Evolutionary conservation across 139 green algal genomes (phyloP), one percentile per base, ranked within the genome.

Genomic region (Chlorella ohadii): DNA sequence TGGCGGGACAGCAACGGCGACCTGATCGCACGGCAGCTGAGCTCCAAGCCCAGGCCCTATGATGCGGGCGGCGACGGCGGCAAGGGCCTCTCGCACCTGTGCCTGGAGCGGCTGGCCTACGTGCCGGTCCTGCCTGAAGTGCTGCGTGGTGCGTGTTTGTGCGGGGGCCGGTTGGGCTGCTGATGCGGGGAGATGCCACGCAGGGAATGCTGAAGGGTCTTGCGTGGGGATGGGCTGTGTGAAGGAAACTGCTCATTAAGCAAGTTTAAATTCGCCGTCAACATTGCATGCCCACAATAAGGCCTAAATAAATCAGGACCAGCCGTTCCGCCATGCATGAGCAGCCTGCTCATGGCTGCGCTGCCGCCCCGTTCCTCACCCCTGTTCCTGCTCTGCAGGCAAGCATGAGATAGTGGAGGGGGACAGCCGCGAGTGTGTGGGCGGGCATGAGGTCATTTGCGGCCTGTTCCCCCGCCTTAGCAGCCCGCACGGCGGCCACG

Each of bases 401-500:
- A 56, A 25, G 51, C 82, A 86, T 28, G 34, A 74, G 27, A 16
- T 86, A 4, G 82, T 82, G 47, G 82, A 86, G 33, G 82, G 82
- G 22, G 82, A 57, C 15, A 68, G 25, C 51, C 82, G 82, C 33
- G 55, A 78, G 63, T 70, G 59, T 23, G 41, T 86, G 51, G 64
- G 55, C 71, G 44, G 44, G 3, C 56, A 84, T 1, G 61, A 55
- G 20, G 44, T 72, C n/a, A 77, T 88, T 33, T 85, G 84, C 63
- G 41, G 31, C 59, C 76, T 84, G 20, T 88, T 88, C 64, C 84
- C 84, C 19, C 84, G 76, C 31, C 84, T 88, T 11, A 55, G 56
- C 36, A 72, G 31, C 76, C 12, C 59, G 25, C 76, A 82, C 34
- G 15, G 36, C 76, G 76, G 67, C 63, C 31, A 65, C 31, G 44